These are phyloP conservation scores for Tuctoria greenei DNA, from an alignment of 176 grass and related monocot species.

Conservation along the genomic window DNA sequence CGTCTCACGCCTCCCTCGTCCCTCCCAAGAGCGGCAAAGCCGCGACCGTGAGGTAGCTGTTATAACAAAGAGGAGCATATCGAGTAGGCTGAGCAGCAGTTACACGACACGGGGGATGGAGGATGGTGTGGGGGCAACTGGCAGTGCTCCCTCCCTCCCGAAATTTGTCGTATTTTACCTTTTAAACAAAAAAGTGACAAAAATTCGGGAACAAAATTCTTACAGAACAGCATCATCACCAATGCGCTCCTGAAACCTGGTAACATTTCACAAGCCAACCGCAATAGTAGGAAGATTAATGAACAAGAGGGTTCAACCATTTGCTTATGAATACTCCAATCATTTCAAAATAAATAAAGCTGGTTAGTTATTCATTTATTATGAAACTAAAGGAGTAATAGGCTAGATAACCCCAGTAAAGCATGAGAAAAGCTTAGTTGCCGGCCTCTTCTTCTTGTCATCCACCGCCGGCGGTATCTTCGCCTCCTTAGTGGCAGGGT, in stretches of 20 bases:
- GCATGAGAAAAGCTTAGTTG: constrained; percentile 23
- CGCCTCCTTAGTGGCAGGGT: background rate
- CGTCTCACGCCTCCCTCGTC: background rate
- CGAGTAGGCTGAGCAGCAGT: no score
- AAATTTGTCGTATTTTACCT: no score
- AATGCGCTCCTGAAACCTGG: background rate
- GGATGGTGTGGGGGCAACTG: no score
- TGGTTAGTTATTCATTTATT: no score
- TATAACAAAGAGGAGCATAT: background rate
- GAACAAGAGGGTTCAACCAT: background rate
- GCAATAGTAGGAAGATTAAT: background rate
- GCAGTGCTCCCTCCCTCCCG: no score
- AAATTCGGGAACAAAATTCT: no score
- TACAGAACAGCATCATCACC: background rate
- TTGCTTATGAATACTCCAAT: background rate
- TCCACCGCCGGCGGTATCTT: background rate
- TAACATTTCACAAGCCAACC: background rate
- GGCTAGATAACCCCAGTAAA: constrained; percentile 17
- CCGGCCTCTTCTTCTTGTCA: background rate
- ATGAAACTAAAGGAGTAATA: no score
- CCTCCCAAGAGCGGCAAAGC: background rate
- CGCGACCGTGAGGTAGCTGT: background rate
- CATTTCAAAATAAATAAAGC: no score
- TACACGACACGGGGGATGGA: no score
- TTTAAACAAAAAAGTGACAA: no score